Evolutionary conservation across 192 early-diverging fungal genomes (phyloP).

Genomic region (Linnemannia zychae): DNA sequence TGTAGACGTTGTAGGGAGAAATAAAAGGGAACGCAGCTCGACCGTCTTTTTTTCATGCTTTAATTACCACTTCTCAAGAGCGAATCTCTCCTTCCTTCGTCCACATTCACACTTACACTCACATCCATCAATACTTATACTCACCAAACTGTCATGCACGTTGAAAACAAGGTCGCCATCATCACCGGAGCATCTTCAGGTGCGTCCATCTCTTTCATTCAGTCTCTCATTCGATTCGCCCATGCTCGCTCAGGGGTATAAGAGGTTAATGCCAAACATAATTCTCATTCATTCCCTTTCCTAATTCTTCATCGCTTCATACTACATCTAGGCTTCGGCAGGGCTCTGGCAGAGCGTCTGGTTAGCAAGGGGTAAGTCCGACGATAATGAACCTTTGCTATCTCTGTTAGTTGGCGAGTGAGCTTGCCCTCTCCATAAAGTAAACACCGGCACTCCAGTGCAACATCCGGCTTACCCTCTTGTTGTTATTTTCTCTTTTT

Average conservation of each 20-base stretch:
- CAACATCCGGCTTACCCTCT: neutral
- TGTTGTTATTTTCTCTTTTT: neutral
- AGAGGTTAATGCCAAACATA: neutral
- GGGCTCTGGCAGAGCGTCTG: conserved; percentile 67
- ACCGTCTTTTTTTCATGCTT: no score
- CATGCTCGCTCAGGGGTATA: neutral
- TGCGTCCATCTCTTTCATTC: neutral
- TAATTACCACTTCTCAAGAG: no score
- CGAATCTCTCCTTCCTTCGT: neutral
- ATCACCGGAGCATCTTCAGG: conserved; percentile 77
- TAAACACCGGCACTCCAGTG: neutral
- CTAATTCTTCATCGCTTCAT: neutral
- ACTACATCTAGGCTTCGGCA: conserved; percentile 65
- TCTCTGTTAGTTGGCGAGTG: neutral
- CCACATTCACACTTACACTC: neutral
- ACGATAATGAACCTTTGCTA: neutral
- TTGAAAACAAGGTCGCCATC: conserved; percentile 68
- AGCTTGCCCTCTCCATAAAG: neutral
- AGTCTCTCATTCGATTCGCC: neutral
- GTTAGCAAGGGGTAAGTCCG: conserved; percentile 57
- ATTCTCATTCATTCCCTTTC: neutral
- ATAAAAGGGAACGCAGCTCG: no score
- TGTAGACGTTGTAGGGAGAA: no score
- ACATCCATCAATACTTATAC: neutral
- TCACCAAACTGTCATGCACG: conserved; percentile 15